phyloP scores from a whole-genome alignment of 768 basidiomycete species.

The Trametes cingulata region DNA sequence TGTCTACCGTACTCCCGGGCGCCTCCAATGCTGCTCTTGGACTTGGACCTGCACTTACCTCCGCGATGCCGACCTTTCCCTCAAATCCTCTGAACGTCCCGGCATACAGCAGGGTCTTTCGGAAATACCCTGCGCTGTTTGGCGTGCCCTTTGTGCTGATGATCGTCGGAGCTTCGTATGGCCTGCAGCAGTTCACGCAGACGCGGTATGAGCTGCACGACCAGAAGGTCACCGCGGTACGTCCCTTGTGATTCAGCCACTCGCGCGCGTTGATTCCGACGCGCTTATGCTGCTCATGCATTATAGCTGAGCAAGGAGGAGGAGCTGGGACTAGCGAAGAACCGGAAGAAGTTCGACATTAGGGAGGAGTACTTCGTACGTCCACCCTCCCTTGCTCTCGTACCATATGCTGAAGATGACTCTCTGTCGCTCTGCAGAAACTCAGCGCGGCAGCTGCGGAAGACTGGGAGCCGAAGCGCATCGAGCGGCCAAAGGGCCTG shows the following conservation, averaged over 20 bases:
- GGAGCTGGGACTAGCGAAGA: conserved; percentile 68
- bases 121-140: conserved; percentile 70
- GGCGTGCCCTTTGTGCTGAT: conserved; percentile 85
- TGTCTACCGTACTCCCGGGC: not conserved
- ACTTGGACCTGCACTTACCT: not conserved
- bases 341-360: conserved; percentile 84
- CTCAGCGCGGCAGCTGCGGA: conserved; percentile 62
- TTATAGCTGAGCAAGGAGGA: conserved; percentile 72
- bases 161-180: conserved; percentile 87
- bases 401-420: not conserved
- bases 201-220: conserved; percentile 89
- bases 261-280: too few relatives aligned
- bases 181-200: conserved; percentile 79
- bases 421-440: conserved; percentile 43
- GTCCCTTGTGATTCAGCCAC: conserved; percentile 7
- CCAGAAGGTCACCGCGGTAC: conserved; percentile 70
- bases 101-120: conserved; percentile 44
- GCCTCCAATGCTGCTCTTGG: not conserved
- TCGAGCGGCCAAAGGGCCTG: conserved; percentile 80
- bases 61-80: conserved; percentile 51
- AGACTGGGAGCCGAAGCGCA: conserved; percentile 87
- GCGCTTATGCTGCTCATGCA: not conserved
- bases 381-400: conserved; percentile 21
- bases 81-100: conserved; percentile 47
- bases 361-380: conserved; percentile 95